phyloP scores from a whole-genome alignment of 2,329 filamentous ascomycete species.

The Apiospora koreana region DNA sequence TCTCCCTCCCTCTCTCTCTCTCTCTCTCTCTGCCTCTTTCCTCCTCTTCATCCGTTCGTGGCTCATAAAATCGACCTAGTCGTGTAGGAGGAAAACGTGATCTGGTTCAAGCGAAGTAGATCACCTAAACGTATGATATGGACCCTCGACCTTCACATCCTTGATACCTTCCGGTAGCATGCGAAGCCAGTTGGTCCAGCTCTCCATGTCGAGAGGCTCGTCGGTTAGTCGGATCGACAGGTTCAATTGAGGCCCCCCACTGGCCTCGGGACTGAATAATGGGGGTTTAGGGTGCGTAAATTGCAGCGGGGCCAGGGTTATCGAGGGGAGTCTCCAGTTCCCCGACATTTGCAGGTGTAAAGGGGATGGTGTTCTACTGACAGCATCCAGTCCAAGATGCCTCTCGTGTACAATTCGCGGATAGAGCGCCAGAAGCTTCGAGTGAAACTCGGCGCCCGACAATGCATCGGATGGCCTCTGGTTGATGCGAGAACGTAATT shows the following conservation, averaged over 20 bases:
- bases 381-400: constrained; percentile 46
- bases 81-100: neutral
- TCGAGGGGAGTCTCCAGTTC: constrained; percentile 55
- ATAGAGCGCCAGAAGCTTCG: constrained; percentile 53
- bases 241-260: constrained; percentile 43
- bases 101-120: neutral
- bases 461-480: constrained; percentile 45
- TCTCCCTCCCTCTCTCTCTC: neutral
- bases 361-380: constrained; percentile 54
- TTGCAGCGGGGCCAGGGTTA: constrained; percentile 54
- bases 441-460: constrained; percentile 55
- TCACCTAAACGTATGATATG: constrained; percentile 22
- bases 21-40: neutral
- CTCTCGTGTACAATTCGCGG: constrained; percentile 53
- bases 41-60: neutral
- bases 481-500: constrained; percentile 48
- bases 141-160: constrained; percentile 57
- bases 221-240: constrained; percentile 53
- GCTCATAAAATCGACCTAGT: constrained; percentile 4
- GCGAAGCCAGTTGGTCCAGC: constrained; percentile 60
- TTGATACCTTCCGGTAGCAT: constrained; percentile 58
- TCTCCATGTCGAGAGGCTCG: constrained; percentile 52
- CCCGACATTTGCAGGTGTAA: constrained; percentile 58
- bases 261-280: constrained; percentile 40
- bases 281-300: constrained; percentile 39